Evolutionary conservation across 768 basidiomycete species (phyloP), one percentile per base, ranked within the genome.

Genomic region (Lentinula sp.): DNA sequence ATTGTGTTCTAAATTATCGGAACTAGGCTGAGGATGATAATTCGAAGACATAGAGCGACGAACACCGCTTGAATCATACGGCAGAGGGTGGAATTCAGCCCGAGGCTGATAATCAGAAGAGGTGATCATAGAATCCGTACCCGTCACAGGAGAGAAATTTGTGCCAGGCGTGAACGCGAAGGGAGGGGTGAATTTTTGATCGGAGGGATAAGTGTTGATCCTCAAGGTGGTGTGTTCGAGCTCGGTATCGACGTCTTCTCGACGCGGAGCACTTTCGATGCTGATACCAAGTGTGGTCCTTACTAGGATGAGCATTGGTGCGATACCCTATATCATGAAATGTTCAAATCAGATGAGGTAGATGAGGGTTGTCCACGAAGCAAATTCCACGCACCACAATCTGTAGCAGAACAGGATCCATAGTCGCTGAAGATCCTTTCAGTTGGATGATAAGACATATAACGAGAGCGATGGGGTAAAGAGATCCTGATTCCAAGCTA

Each of bases 401-500:
- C 4, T 59, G 57, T 2, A 59, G 57, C 15, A 59, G 34, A 28
- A 59, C 37, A 21, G 32, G 32, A 40, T 31, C 45, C 57, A 59
- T 59, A 16, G 57, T 46, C 4, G 57, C 57, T 34, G 48, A 11
- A 28, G 57, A 59, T 6, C 45, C 45, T 16, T 32, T 48, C 15
- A 39, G 43, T 59, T 59, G 57, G 16, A 59, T 50, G 23, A 46
- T 39, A 8, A 59, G 32, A 23, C 57, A 59, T 34, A 59, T 59
- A 11, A 59, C 35, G 32, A 59, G 57, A 46, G 57, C 57, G 32
- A 59, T 40, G n/a, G 57, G 57, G 9, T 59, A 59, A 9, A 59
- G 32, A 1, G 23, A 35, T n/a, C 57, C 57, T 13, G 57, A 59
- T 40, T 59, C 45, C 57, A 59, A 28, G 32, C 57, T 59, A 28